These are phyloP conservation scores for Aspergillus udagawae DNA, from an alignment of 2,329 filamentous ascomycete species.

Conservation along the genomic window DNA sequence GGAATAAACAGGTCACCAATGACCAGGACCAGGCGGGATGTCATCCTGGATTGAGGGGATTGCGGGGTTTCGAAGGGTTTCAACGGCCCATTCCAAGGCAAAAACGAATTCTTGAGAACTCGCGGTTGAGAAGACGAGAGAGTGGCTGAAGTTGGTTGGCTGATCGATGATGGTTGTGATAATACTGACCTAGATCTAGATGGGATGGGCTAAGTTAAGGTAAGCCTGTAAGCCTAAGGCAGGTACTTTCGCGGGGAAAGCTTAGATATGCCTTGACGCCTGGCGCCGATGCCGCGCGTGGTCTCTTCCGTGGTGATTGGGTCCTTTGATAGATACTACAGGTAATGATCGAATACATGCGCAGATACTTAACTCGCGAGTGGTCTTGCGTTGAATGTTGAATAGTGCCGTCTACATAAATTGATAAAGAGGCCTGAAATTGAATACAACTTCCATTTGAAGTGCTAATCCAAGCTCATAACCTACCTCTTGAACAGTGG, in stretches of 20 bases:
- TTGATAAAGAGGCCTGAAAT: not conserved
- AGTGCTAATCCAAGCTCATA: not conserved
- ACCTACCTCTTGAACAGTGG: not conserved
- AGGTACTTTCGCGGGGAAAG: conserved; percentile 20
- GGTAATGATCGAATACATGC: not conserved
- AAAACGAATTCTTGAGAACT: not conserved
- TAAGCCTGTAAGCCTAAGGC: not conserved
- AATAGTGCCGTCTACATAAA: not conserved
- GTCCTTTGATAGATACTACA: not conserved
- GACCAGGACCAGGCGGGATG: conserved; percentile 85
- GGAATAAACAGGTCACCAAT: conserved; percentile 93
- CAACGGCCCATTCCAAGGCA: conserved; percentile 27
- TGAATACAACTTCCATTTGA: not conserved
- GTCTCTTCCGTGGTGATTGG: not conserved
- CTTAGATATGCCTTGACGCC: conserved; percentile 3
- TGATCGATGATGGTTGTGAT: not conserved
- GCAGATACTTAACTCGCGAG: not conserved
- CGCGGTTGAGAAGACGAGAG: not conserved
- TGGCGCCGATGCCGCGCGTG: conserved; percentile 2
- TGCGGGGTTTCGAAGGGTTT: conserved; percentile 15
- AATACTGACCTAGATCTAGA: conserved; percentile 2
- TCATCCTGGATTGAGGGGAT: conserved; percentile 46
- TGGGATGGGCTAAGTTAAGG: not conserved
- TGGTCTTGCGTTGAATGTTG: not conserved
- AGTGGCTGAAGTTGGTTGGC: not conserved